Evolutionary conservation across 2,329 filamentous ascomycete genomes (phyloP).

Genomic region (Fusarium metavorans): DNA sequence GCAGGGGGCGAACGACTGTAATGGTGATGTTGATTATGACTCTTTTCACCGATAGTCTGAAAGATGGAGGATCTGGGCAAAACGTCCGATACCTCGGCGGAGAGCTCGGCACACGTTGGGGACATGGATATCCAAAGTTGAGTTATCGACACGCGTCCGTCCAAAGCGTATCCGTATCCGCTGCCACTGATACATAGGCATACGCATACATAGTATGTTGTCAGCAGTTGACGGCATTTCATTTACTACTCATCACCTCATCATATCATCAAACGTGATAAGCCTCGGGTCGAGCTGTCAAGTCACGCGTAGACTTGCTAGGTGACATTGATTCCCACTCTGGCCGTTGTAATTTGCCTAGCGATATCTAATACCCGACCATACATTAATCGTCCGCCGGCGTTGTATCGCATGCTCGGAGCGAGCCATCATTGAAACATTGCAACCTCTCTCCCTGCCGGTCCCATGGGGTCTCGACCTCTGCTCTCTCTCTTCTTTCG

Average conservation of each 20-base stretch:
- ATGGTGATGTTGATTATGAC: constrained; percentile 15
- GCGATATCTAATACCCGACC: background rate
- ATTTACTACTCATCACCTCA: background rate
- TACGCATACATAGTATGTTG: constrained; percentile 8
- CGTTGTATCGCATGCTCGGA: background rate
- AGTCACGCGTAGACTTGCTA: constrained; percentile 1
- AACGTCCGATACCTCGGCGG: background rate
- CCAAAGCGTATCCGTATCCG: constrained; percentile 33
- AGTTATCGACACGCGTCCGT: constrained; percentile 20
- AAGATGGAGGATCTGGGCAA: background rate
- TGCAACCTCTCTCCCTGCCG: background rate
- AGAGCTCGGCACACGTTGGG: background rate
- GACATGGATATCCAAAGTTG: constrained; percentile 9
- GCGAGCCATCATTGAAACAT: background rate
- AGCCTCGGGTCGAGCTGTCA: background rate
- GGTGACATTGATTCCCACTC: background rate
- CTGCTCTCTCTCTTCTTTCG: background rate
- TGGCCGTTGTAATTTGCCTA: background rate
- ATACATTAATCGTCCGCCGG: background rate
- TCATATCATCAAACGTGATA: background rate
- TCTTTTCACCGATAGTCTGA: constrained; percentile 18
- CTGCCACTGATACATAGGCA: background rate
- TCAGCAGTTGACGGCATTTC: background rate
- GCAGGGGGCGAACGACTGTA: background rate
- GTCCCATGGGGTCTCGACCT: background rate